Conservation (phyloP, 306 rosid species). For the Castanea crenata region DNA sequence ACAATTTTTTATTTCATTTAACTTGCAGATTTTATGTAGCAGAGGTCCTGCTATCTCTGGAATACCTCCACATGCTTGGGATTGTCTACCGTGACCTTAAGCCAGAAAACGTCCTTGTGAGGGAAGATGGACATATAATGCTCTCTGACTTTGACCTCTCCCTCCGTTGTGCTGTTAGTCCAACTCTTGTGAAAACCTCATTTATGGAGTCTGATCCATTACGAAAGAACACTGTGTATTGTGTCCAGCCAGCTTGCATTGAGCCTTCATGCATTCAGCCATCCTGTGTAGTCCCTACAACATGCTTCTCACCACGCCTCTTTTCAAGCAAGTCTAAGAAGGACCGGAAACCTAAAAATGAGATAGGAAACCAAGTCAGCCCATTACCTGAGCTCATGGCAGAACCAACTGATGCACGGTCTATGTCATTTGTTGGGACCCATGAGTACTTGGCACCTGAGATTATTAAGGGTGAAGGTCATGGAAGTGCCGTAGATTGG, state of each 20-base stretch:
- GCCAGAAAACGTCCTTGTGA: conserved; percentile 93
- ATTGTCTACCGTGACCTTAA: conserved; percentile 98
- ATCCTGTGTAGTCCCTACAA: conserved; percentile 91
- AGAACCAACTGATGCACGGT: conserved; percentile 96
- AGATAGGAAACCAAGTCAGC: conserved; percentile 85
- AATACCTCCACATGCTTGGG: conserved; percentile 98
- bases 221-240: conserved; percentile 67
- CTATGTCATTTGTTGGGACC: conserved; percentile 97
- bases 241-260: conserved; percentile 94
- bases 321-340: conserved; percentile 94
- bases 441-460: conserved; percentile 98
- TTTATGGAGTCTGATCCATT: conserved; percentile 65
- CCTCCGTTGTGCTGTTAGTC: conserved; percentile 88
- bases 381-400: conserved; percentile 95
- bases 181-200: conserved; percentile 76
- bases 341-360: conserved; percentile 73
- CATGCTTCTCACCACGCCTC: conserved; percentile 91
- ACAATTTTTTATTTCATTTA: conserved; percentile 20
- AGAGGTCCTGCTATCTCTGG: conserved; percentile 85
- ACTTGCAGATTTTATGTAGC: conserved; percentile 93
- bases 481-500: conserved; percentile 99
- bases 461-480: conserved; percentile 97
- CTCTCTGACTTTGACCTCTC: conserved; percentile 96
- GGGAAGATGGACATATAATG: conserved; percentile 98
- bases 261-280: conserved; percentile 98